Percentiles rank a stretch among this genome's conserved stretches.
These are phyloP conservation scores for Fusarium sp. DNA, from an alignment of 2,329 filamentous ascomycete species.

Conservation along the genomic window DNA sequence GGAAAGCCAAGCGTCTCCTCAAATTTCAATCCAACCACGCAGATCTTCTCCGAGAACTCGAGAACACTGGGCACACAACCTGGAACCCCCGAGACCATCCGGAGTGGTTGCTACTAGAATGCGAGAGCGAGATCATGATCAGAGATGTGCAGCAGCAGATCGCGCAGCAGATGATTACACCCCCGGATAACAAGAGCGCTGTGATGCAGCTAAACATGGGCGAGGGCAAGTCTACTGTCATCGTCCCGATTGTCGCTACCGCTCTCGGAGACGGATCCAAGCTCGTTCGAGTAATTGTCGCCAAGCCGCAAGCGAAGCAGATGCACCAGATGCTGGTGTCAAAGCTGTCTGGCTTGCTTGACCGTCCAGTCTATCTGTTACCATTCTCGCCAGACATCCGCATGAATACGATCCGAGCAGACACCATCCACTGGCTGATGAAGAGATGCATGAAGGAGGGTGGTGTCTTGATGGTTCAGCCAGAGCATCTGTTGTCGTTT, in stretches of 20 bases:
- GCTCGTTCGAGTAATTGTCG: slow-evolving; percentile 67
- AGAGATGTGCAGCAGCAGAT: slow-evolving; percentile 67
- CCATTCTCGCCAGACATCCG: slow-evolving; percentile 65
- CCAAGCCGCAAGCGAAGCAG: slow-evolving; percentile 68
- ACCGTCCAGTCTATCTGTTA: slow-evolving; percentile 63
- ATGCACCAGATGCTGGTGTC: slow-evolving; percentile 55
- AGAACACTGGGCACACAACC: slow-evolving; percentile 62
- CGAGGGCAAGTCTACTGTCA: slow-evolving; percentile 74
- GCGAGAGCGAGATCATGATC: slow-evolving; percentile 70
- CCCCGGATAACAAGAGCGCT: slow-evolving; percentile 53
- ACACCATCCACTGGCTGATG: slow-evolving; percentile 51
- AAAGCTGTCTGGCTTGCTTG: slow-evolving; percentile 62
- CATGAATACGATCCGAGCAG: slow-evolving; percentile 46
- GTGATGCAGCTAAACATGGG: slow-evolving; percentile 78
- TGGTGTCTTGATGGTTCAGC: slow-evolving; percentile 68
- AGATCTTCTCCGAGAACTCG: slow-evolving; percentile 54
- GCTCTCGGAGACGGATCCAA: slow-evolving; percentile 59
- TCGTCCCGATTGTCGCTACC: slow-evolving; percentile 69
- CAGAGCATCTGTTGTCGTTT: slow-evolving; percentile 71
- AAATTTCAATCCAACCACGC: slow-evolving; percentile 29
- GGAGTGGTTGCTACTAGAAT: slow-evolving; percentile 70
- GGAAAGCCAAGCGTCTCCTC: slow-evolving; percentile 55
- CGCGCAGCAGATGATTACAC: slow-evolving; percentile 62
- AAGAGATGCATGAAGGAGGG: slow-evolving; percentile 58
- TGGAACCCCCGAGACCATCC: slow-evolving; percentile 64